A percentile compares a stretch with the other conserved stretches of the same genome.
phyloP scores from a whole-genome alignment of 2,329 filamentous ascomycete species.

The Aureobasidium sp. region DNA sequence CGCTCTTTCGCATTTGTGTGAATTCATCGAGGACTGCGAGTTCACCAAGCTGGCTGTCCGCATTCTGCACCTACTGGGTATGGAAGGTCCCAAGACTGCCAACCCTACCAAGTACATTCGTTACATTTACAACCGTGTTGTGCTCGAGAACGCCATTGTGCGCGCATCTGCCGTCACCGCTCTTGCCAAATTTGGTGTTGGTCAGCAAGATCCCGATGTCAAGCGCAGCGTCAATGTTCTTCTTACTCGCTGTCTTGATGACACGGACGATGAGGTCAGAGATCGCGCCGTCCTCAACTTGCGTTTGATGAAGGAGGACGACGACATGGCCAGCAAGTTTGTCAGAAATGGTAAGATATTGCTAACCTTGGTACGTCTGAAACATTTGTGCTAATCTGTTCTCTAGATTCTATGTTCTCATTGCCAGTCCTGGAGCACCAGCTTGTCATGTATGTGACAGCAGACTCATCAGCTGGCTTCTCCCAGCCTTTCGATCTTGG shows the following conservation, averaged over 20 bases:
- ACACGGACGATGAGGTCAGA: constrained; percentile 94
- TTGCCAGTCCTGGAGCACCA: constrained; percentile 94
- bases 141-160: constrained; percentile 93
- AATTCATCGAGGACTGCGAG: constrained; percentile 99
- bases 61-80: constrained; percentile 85
- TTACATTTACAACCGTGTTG: constrained; percentile 98
- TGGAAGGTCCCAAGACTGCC: constrained; percentile 89
- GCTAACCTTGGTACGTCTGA: not conserved
- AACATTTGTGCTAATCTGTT: constrained; percentile 12
- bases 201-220: constrained; percentile 91
- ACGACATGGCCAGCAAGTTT: constrained; percentile 77
- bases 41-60: constrained; percentile 96
- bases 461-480: constrained; percentile 81
- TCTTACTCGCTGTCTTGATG: constrained; percentile 86
- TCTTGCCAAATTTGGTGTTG: constrained; percentile 92
- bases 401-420: constrained; percentile 83
- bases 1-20: constrained; percentile 88
- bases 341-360: constrained; percentile 73
- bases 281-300: constrained; percentile 92
- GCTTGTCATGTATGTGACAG: constrained; percentile 94
- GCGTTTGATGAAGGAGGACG: constrained; percentile 75
- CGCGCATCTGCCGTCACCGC: constrained; percentile 92
- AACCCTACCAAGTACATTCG: constrained; percentile 98
- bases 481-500: constrained; percentile 81
- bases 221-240: constrained; percentile 93